A percentile compares a stretch with the other conserved stretches of the same genome.
phyloP scores from a whole-genome alignment of 1,284 basidiomycete genomes.

The Agaricales sp. region DNA sequence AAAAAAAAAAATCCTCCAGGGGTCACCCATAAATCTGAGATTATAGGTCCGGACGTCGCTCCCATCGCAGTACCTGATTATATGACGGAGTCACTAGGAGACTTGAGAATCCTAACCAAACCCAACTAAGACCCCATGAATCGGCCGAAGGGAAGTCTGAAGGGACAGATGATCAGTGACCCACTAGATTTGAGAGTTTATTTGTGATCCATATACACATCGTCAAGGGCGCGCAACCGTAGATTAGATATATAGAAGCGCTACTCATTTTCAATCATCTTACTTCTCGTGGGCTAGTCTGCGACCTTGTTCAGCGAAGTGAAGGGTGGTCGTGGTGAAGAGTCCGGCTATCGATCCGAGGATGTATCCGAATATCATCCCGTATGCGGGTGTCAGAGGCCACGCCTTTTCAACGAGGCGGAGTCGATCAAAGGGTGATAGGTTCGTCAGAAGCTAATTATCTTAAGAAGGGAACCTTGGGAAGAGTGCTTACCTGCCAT shows the following conservation, averaged over 20 bases:
- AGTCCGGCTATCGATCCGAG: constrained; percentile 50
- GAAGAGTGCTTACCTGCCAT: constrained; percentile 67
- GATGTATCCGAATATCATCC: constrained; percentile 60
- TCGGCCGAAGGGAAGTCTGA: too few species aligned
- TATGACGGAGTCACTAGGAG: constrained; percentile 71
- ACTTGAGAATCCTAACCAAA: constrained; percentile 18
- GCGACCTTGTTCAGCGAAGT: constrained; percentile 10
- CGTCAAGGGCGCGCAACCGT: not conserved
- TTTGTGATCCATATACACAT: constrained; percentile 13
- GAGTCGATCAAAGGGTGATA: too few species aligned
- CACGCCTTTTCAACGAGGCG: constrained; percentile 41
- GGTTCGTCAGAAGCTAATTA: too few species aligned
- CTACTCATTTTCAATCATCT: not conserved
- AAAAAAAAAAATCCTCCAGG: constrained; percentile 30
- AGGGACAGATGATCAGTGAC: too few species aligned
- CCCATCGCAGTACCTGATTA: constrained; percentile 64
- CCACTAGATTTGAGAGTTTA: too few species aligned
- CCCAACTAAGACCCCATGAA: not conserved
- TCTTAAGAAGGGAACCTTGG: constrained; percentile 2
- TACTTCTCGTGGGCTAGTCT: not conserved
- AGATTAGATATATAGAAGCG: not conserved
- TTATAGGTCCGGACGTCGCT: constrained; percentile 63
- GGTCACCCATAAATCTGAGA: constrained; percentile 61
- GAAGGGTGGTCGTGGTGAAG: constrained; percentile 26
- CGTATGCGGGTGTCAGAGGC: constrained; percentile 69